These are phyloP conservation scores for Dothideomycetes sp. DNA, from an alignment of 2,329 filamentous ascomycete genomes.

Conservation along the genomic window DNA sequence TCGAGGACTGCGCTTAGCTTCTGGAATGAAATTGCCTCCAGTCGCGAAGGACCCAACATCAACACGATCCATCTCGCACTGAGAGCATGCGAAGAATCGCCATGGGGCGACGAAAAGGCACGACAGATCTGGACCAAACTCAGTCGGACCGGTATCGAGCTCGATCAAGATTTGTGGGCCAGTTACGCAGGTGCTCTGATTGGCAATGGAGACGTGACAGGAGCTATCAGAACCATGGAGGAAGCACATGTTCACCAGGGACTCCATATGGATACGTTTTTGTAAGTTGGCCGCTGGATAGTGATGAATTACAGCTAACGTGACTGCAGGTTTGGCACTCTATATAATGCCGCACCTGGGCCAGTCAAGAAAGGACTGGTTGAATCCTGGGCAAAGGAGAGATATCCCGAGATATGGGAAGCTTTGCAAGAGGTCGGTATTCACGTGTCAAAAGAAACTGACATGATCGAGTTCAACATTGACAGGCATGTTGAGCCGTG, in stretches of 20 bases:
- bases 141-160: conserved; percentile 64
- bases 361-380: conserved; percentile 54
- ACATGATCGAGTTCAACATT: conserved; percentile 20
- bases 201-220: conserved; percentile 60
- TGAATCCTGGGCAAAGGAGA: conserved; percentile 61
- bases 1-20: conserved; percentile 62
- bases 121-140: conserved; percentile 61
- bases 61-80: conserved; percentile 74
- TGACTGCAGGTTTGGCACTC: conserved; percentile 54
- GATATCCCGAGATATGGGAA: conserved; percentile 61
- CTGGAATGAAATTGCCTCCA: conserved; percentile 76
- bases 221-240: conserved; percentile 56
- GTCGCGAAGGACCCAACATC: conserved; percentile 77
- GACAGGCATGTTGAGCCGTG: conserved; percentile 17
- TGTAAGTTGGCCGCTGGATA: conserved; percentile 47
- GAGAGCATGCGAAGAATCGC: conserved; percentile 59
- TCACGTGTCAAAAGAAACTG: conserved; percentile 15
- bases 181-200: conserved; percentile 71
- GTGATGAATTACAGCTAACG: conserved; percentile 1
- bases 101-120: conserved; percentile 37
- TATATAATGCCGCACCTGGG: conserved; percentile 65
- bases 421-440: conserved; percentile 49
- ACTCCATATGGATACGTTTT: conserved; percentile 55
- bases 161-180: conserved; percentile 63
- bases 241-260: conserved; percentile 59